Evolutionary conservation across 345 rosid species (phyloP).

Genomic region (Excoecaria cochinchinensis): DNA sequence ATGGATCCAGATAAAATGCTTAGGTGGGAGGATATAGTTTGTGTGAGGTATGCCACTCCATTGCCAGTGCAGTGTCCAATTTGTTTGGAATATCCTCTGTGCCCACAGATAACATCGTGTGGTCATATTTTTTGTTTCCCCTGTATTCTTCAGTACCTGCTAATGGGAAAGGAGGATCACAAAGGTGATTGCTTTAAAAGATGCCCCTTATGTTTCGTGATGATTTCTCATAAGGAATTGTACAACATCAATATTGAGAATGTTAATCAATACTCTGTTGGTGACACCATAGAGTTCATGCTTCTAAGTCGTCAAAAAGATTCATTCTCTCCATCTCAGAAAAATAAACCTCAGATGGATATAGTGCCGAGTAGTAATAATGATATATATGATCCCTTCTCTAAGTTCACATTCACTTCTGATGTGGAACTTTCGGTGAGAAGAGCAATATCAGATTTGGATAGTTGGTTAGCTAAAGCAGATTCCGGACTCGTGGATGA

Average conservation of each 20-base stretch:
- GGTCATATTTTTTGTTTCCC: conserved; percentile 99
- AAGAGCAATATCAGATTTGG: conserved; percentile 82
- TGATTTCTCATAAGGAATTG: conserved; percentile 75
- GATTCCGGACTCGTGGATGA: conserved; percentile 92
- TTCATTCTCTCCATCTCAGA: conserved; percentile 57
- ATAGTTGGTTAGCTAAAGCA: conserved; percentile 80
- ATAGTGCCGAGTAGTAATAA: conserved; percentile 16
- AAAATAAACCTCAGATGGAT: conserved; percentile 32
- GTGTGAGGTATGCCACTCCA: conserved; percentile 83
- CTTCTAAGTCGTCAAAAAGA: conserved; percentile 76
- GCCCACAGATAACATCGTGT: conserved; percentile 93
- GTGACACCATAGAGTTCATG: conserved; percentile 68
- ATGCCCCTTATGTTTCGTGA: conserved; percentile 91
- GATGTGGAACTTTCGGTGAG: conserved; percentile 83
- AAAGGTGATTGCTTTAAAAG: conserved; percentile 64
- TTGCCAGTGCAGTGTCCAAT: conserved; percentile 86
- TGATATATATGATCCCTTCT: conserved; percentile 52
- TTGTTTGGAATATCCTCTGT: conserved; percentile 85
- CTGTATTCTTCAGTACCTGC: conserved; percentile 72
- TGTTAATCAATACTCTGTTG: conserved; percentile 60
- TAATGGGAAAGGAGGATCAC: conserved; percentile 68
- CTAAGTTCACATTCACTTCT: conserved; percentile 74
- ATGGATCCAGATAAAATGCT: conserved; percentile 93
- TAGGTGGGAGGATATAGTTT: conserved; percentile 85
- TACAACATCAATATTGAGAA: conserved; percentile 73